These are phyloP conservation scores for Barnettozyma salicaria DNA, from an alignment of 805 yeast species.

Conservation along the genomic window DNA sequence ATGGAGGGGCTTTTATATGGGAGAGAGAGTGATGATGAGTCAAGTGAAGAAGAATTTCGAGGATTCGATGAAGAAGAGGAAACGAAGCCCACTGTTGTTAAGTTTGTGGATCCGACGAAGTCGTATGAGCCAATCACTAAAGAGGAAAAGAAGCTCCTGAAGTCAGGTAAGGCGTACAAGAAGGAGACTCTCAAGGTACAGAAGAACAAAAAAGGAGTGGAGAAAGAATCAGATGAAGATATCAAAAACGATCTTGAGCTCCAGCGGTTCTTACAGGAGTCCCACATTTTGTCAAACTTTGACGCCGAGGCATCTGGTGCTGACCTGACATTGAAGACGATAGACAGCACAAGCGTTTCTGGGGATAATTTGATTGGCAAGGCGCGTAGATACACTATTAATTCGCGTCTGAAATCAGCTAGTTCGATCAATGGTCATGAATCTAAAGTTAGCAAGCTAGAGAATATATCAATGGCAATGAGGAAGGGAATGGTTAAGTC, in stretches of 20 bases:
- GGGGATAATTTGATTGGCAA: slow-evolving; percentile 47
- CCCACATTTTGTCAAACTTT: slow-evolving; percentile 51
- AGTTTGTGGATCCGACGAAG: slow-evolving; percentile 33
- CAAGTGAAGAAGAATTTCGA: slow-evolving; percentile 15
- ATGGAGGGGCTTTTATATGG: slow-evolving; percentile 8
- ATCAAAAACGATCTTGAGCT: slow-evolving; percentile 65
- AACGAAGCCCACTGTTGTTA: slow-evolving; percentile 28
- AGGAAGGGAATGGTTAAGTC: slow-evolving; percentile 76
- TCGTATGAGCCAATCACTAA: slow-evolving; percentile 32
- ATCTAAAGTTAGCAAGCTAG: slow-evolving; percentile 36
- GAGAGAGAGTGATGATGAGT: slow-evolving; percentile 10
- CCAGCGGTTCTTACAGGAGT: slow-evolving; percentile 63
- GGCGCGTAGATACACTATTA: slow-evolving; percentile 58
- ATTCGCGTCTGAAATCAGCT: slow-evolving; percentile 46
- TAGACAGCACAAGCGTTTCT: slow-evolving; percentile 39
- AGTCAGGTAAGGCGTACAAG: slow-evolving; percentile 48
- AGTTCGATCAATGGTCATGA: slow-evolving; percentile 39
- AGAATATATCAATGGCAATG: slow-evolving; percentile 83
- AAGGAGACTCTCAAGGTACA: slow-evolving; percentile 13
- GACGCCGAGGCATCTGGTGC: slow-evolving; percentile 42
- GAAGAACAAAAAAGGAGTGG: slow-evolving; percentile 13
- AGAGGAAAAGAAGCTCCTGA: slow-evolving; percentile 45
- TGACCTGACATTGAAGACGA: slow-evolving; percentile 54
- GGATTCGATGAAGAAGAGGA: slow-evolving; percentile 9
- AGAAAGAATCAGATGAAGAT: slow-evolving; percentile 42